Evolutionary conservation across 345 rosid genomes (phyloP).

Genomic region (Gossypium longicalyx): DNA sequence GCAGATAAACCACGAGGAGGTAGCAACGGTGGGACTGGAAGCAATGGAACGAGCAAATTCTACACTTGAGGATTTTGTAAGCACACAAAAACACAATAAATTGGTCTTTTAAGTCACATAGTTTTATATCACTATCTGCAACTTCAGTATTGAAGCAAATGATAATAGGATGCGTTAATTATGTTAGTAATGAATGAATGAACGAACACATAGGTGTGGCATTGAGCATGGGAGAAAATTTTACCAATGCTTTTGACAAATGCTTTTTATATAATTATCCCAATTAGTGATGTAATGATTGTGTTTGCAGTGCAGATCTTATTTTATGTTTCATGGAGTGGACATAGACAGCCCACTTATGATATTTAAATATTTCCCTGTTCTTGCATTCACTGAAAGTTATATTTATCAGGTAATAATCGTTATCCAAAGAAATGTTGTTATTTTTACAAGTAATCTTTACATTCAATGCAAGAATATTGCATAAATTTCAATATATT

Average conservation of each 20-base stretch:
- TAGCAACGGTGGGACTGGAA: conserved; percentile 60
- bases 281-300: conserved; percentile 5
- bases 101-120: neutral
- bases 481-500: neutral
- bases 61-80: conserved; percentile 86
- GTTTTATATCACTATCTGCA: neutral
- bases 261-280: neutral
- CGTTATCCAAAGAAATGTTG: neutral
- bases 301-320: conserved; percentile 69
- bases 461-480: neutral
- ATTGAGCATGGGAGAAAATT: neutral
- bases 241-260: neutral
- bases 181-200: neutral
- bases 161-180: neutral
- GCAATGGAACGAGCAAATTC: conserved; percentile 89
- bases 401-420: conserved; percentile 77
- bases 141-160: neutral
- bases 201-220: neutral
- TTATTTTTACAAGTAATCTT: neutral
- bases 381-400: conserved; percentile 77
- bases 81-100: conserved; percentile 20
- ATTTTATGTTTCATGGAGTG: conserved; percentile 86
- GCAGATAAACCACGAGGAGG: conserved; percentile 19
- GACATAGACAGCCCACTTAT: conserved; percentile 51
- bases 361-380: conserved; percentile 60